Base-by-base conservation (phyloP, 176 grass and related monocot genomes). In the Triticum turgidum region DNA sequence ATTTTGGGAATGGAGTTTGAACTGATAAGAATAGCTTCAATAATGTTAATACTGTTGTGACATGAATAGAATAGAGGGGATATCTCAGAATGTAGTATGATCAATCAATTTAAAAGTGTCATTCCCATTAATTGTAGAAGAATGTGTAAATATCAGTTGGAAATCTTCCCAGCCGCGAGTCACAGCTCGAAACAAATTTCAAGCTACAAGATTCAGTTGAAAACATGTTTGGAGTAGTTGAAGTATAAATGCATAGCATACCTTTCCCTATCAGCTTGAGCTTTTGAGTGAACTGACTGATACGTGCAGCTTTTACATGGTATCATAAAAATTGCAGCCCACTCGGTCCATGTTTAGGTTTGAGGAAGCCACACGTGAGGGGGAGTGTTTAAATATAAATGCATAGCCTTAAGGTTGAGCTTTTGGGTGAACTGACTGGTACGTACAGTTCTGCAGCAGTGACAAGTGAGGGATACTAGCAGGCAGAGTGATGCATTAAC, bases 401-500 rank as follows among this genome's bases (percentile, higher is more conserved):
- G 45, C 45, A 49, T 49, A 49, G 45, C 12, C 3, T 13, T 47
- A 11, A 11, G 42, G 10, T 45, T 12, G 42, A 44, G 42, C 10
- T 4, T 45, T 45, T 45, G 44, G 44, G 0, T 45, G 44, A 45
- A 49, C 45, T 4, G 11, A 49, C 45, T 49, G 3, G 11, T 49
- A 12, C 3, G 12, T 49, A 4, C 11, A 47, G 11, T 47, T 13
- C 44, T 47, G 4, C 11, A 47, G 3, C 44, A 47, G 22, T 47
- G 70, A 84, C 21, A 11, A 61, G 17, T 15, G 5, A 52, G 0
- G 70, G 14, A 51, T 72, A 21, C 37, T 68, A 64, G 52, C 11
- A 86, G 65, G 22, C 17, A 54, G 4, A 83, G 11, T 27, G 56
- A 77, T 22, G 34, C 30, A 77, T 86, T 32, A 90, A 67, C 62